These are phyloP conservation scores for Cornus florida DNA, from an alignment of 148 eudicot species.

Conservation along the genomic window DNA sequence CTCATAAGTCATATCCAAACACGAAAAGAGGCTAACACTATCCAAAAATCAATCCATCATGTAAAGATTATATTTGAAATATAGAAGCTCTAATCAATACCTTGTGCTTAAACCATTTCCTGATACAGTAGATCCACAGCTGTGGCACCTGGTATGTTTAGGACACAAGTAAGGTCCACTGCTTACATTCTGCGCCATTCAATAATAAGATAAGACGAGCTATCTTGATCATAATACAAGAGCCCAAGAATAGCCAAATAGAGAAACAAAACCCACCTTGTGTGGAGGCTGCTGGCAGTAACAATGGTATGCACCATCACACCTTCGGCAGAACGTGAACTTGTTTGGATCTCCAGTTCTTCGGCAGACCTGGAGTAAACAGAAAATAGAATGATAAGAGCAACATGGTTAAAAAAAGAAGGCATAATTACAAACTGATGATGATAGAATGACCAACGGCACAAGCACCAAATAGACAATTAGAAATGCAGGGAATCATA, in stretches of 20 bases:
- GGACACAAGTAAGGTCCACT: conserved; percentile 93
- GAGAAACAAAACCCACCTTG: conserved; percentile 46
- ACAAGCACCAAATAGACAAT: background rate
- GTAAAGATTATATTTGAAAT: background rate
- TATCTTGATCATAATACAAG: background rate
- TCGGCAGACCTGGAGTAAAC: conserved; percentile 62
- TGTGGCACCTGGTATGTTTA: conserved; percentile 94
- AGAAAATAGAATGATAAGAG: background rate
- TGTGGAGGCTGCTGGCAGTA: conserved; percentile 99
- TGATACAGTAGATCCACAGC: conserved; percentile 88
- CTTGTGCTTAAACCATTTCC: conserved; percentile 93
- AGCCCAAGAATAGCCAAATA: background rate
- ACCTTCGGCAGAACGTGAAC: conserved; percentile 92
- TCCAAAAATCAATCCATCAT: background rate
- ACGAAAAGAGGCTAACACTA: background rate
- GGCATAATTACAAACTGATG: no score
- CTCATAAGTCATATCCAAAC: no score
- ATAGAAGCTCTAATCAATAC: conserved; percentile 30
- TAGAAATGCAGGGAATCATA: background rate
- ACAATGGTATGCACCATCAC: conserved; percentile 97
- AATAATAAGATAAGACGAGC: background rate
- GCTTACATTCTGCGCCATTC: conserved; percentile 76
- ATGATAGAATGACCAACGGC: background rate
- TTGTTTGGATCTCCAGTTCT: conserved; percentile 87
- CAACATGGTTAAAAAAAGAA: no score